Evolutionary conservation across 2,329 filamentous ascomycete species (phyloP).

Genomic region (Botrytis squamosa): DNA sequence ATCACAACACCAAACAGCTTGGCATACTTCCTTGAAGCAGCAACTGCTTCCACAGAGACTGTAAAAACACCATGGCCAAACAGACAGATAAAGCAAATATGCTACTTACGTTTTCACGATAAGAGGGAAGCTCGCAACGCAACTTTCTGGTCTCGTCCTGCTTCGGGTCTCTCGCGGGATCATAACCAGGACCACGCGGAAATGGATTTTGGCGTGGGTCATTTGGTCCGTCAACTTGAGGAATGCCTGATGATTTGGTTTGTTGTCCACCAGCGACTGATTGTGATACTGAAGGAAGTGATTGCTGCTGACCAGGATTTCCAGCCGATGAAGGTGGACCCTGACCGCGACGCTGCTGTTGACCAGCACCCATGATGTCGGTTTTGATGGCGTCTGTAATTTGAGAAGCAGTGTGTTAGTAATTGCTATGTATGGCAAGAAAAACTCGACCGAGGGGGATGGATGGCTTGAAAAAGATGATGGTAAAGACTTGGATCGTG

Average conservation of each 20-base stretch:
- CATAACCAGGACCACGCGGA: slow-evolving; percentile 42
- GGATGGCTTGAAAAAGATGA: not conserved
- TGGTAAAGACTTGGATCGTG: not conserved
- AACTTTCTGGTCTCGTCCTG: slow-evolving; percentile 36
- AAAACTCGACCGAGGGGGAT: not conserved
- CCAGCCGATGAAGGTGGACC: not conserved
- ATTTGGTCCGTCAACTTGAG: slow-evolving; percentile 12
- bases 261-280: not conserved
- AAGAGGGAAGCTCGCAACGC: slow-evolving; percentile 50
- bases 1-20: not conserved
- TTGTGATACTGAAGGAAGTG: not conserved
- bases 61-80: not conserved
- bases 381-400: not conserved
- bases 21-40: slow-evolving; percentile 10
- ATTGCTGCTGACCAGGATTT: slow-evolving; percentile 1
- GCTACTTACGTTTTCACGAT: slow-evolving; percentile 17
- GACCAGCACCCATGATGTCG: slow-evolving; percentile 15
- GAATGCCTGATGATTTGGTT: not conserved
- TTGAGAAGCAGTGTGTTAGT: not conserved
- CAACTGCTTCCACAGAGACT: not conserved
- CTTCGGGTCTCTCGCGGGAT: slow-evolving; percentile 42
- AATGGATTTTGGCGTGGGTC: slow-evolving; percentile 26
- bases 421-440: not conserved
- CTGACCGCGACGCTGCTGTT: not conserved
- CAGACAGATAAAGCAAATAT: not conserved